Conservation (phyloP, 2,329 filamentous ascomycete species). For the Sporothrix pseudoabietina region DNA sequence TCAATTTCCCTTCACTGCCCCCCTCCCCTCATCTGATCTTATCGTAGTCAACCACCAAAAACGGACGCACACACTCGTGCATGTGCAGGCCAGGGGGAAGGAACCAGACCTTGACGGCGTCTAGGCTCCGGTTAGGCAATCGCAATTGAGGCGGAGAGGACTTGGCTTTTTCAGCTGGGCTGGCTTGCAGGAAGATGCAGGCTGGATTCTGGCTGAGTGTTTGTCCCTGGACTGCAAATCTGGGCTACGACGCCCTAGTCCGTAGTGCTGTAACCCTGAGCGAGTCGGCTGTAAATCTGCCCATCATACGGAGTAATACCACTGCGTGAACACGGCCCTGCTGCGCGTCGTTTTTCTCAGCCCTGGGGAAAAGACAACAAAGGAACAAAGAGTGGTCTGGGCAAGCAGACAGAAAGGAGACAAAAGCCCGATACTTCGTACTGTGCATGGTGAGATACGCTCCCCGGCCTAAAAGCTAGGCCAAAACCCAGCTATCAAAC, state of each 20-base stretch:
- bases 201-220: not conserved
- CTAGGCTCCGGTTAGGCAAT: not conserved
- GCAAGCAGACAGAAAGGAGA: not conserved
- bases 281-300: not conserved
- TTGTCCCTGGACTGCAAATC: not conserved
- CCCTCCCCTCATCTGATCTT: slow-evolving; percentile 16
- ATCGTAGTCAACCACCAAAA: not conserved
- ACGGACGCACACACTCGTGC: not conserved
- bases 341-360: not conserved
- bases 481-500: not conserved
- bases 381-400: not conserved
- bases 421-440: not conserved
- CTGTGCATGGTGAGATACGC: not conserved
- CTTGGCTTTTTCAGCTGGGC: not conserved
- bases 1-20: not conserved
- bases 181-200: not conserved
- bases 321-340: not conserved
- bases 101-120: not conserved
- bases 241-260: not conserved
- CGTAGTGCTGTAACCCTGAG: not conserved
- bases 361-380: not conserved
- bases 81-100: not conserved
- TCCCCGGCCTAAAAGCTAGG: not conserved
- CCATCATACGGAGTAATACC: not conserved
- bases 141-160: not conserved